Evolutionary conservation across 306 rosid genomes (phyloP), one percentile per base, ranked within the genome.

Genomic region (Crotalaria pallida): DNA sequence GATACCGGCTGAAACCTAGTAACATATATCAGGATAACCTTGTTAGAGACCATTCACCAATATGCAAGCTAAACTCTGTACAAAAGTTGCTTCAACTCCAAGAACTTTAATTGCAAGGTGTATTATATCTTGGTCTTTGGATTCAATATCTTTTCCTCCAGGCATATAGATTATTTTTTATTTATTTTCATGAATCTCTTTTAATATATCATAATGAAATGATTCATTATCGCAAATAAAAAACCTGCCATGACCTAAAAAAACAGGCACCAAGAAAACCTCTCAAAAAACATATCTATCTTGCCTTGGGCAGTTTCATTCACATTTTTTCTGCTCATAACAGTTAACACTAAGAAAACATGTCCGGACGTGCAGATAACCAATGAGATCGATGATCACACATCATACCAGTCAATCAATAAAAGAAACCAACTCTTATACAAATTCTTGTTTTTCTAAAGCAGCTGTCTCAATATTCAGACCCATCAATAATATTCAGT

Each of bases 1-100:
- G 57, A 92, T 89, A 43, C 93, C 86, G 7, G 96, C 91, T 0
- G 91, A 89, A 29, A 92, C 91, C 97, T 88, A 73, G 72, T 2
- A 63, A 73, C 22, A 72, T 10, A 72, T 10, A 71, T 67, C 13
- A 33, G 1, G 52, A 60, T 51, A 75, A 61, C 36, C 29, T 36
- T 23, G 34, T 82, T 61, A 78, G 77, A 58, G 67, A 71, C 18
- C 60, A 73, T 24, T 31, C 65, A 55, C 36, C 33, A 9, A 19
- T 19, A 6, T 31, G 17, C 53, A 70, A 4, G 31, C 57, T 60
- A 63, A 63, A 49, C 52, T 23, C 26, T 36, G n/a, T 13, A 44
- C n/a, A 23, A 17, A 38, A 1, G 6, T 3, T 38, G 41, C 33
- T 27, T 57, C 15, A 65, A 44, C 29, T 27, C 40, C 55, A 22